Conservation (phyloP, 2,329 filamentous ascomycete genomes). For the Thermomyces lanuginosus region DNA sequence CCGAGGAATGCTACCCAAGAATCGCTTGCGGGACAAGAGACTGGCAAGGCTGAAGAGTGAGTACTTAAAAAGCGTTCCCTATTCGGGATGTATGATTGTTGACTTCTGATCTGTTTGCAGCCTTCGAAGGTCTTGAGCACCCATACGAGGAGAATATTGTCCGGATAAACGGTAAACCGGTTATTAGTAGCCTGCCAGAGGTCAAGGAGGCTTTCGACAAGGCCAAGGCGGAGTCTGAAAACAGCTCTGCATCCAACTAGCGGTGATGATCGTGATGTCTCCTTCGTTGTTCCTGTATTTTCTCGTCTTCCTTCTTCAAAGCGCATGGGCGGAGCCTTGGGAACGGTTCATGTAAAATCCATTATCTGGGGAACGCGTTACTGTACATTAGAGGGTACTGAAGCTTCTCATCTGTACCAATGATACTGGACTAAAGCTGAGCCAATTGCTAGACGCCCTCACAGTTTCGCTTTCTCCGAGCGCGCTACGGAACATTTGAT, state of each 20-base stretch:
- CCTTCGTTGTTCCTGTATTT: slow-evolving; percentile 6
- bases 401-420: slow-evolving; percentile 6
- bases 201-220: slow-evolving; percentile 23
- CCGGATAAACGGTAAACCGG: slow-evolving; percentile 45
- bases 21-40: slow-evolving; percentile 72
- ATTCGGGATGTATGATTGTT: neutral
- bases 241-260: slow-evolving; percentile 2
- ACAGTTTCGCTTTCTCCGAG: slow-evolving; percentile 18
- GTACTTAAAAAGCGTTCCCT: slow-evolving; percentile 12
- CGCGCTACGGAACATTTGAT: slow-evolving; percentile 73
- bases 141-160: slow-evolving; percentile 84
- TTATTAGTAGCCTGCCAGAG: slow-evolving; percentile 19
- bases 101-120: slow-evolving; percentile 23
- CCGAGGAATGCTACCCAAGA: slow-evolving; percentile 95
- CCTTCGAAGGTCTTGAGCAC: slow-evolving; percentile 82
- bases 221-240: slow-evolving; percentile 10
- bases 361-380: slow-evolving; percentile 3
- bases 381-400: neutral
- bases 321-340: slow-evolving; percentile 27
- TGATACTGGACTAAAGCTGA: no score
- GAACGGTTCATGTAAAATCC: slow-evolving; percentile 1
- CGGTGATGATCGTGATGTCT: slow-evolving; percentile 3
- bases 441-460: no score
- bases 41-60: slow-evolving; percentile 68
- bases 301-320: slow-evolving; percentile 17